Evolutionary conservation across 371 early-diverging fungal species (phyloP).

Genomic region (Mucor racemosus): DNA sequence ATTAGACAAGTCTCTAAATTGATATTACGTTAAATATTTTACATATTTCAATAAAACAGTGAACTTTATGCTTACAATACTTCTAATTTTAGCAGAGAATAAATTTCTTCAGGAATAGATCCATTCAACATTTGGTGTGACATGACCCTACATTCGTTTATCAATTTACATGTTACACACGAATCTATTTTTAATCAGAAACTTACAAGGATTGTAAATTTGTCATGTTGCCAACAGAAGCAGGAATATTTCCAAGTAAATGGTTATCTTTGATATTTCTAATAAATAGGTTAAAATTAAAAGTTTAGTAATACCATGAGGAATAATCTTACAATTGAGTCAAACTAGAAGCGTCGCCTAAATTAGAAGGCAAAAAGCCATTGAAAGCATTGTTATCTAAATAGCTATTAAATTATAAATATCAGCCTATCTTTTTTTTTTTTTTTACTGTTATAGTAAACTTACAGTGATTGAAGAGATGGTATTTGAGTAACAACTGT

Average conservation of each 20-base stretch:
- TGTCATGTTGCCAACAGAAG: slow-evolving; percentile 39
- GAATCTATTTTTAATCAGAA: neutral
- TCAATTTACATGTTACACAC: neutral
- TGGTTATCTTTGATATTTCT: slow-evolving; percentile 47
- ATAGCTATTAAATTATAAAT: slow-evolving; percentile 15
- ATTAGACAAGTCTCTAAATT: slow-evolving; percentile 53
- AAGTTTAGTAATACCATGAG: neutral
- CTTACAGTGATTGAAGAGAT: slow-evolving; percentile 34
- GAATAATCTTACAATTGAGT: slow-evolving; percentile 29
- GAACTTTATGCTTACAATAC: slow-evolving; percentile 27
- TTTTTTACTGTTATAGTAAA: too few species aligned
- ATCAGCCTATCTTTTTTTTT: neutral
- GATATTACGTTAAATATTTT: neutral
- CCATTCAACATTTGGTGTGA: slow-evolving; percentile 48
- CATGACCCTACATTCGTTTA: slow-evolving; percentile 22
- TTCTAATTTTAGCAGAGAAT: slow-evolving; percentile 33
- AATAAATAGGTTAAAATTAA: neutral
- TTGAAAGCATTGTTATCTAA: slow-evolving; percentile 42
- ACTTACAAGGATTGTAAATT: slow-evolving; percentile 43
- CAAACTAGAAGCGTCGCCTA: slow-evolving; percentile 30
- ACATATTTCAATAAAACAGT: neutral
- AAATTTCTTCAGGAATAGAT: slow-evolving; percentile 43
- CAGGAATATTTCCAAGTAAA: slow-evolving; percentile 42
- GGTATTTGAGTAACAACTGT: slow-evolving; percentile 22
- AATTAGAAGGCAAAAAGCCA: slow-evolving; percentile 32